Conservation (phyloP, 352 stramenopile genomes). For the Phytophthora tentaculata region DNA sequence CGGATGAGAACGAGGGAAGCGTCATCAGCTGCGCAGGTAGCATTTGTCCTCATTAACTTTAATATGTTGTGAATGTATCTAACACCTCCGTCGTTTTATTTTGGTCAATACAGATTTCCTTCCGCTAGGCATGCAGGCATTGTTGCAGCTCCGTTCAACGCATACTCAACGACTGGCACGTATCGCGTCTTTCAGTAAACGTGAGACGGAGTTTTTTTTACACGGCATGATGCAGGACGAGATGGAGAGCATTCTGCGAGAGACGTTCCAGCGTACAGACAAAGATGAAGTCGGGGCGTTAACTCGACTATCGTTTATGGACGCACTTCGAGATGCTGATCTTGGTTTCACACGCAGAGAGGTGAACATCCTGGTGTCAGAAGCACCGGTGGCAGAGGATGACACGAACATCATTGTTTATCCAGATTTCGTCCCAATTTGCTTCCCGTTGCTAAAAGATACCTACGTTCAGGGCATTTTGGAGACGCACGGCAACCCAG, state of each 20-base stretch:
- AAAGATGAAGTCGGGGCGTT: conserved; percentile 57
- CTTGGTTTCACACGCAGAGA: conserved; percentile 70
- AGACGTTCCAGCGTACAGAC: conserved; percentile 79
- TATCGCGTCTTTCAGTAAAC: conserved; percentile 50
- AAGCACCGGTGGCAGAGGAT: conserved; percentile 44
- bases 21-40: conserved; percentile 53
- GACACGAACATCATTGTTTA: conserved; percentile 48
- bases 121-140: conserved; percentile 53
- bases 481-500: conserved; percentile 68
- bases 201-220: conserved; percentile 58
- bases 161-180: conserved; percentile 53
- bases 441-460: conserved; percentile 65
- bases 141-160: conserved; percentile 51
- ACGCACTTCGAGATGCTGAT: conserved; percentile 71
- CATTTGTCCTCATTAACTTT: no score
- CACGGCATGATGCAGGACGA: conserved; percentile 86
- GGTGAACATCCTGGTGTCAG: conserved; percentile 81
- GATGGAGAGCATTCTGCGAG: conserved; percentile 76
- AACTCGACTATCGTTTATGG: conserved; percentile 63
- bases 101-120: conserved; percentile 47
- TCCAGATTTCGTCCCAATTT: conserved; percentile 63
- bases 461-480: conserved; percentile 62
- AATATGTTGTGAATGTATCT: no score
- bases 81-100: no score
- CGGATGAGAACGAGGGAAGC: conserved; percentile 67